phyloP scores from a whole-genome alignment of 306 rosid genomes.

The Herpetospermum pedunculosum region DNA sequence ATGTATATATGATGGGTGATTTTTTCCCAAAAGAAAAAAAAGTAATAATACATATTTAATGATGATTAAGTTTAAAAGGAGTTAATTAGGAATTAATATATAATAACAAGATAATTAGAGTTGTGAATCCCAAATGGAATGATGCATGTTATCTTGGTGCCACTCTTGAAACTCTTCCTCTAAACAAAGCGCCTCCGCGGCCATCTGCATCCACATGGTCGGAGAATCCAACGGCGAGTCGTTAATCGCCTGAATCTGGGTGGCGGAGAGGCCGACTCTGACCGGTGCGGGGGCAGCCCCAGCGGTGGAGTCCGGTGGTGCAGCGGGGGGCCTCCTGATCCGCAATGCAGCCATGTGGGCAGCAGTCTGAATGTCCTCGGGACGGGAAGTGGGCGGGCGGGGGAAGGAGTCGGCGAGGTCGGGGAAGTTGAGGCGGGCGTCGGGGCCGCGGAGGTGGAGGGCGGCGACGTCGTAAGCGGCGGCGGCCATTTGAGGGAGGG shows the following conservation, averaged over 20 bases:
- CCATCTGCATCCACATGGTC: conserved; percentile 80
- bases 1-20: too few species aligned
- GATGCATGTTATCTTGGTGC: conserved; percentile 28
- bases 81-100: too few species aligned
- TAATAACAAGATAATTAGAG: too few species aligned
- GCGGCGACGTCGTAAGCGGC: conserved; percentile 92
- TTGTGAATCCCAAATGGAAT: conserved; percentile 59
- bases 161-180: conserved; percentile 21
- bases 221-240: conserved; percentile 90
- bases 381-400: conserved; percentile 28
- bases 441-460: conserved; percentile 44
- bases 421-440: conserved; percentile 56
- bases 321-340: conserved; percentile 4
- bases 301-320: not conserved
- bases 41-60: not conserved
- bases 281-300: conserved; percentile 18
- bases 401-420: conserved; percentile 38
- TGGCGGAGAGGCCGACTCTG: conserved; percentile 49
- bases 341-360: conserved; percentile 70
- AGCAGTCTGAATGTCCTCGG: conserved; percentile 51
- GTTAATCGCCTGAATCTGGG: conserved; percentile 77
- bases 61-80: too few species aligned
- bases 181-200: conserved; percentile 28
- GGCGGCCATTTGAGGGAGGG: conserved; percentile 66
- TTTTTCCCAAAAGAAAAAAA: not conserved